Evolutionary conservation across 495 filamentous ascomycete genomes (phyloP), one percentile per base, ranked within the genome.

Genomic region (Sordaria brevicollis): DNA sequence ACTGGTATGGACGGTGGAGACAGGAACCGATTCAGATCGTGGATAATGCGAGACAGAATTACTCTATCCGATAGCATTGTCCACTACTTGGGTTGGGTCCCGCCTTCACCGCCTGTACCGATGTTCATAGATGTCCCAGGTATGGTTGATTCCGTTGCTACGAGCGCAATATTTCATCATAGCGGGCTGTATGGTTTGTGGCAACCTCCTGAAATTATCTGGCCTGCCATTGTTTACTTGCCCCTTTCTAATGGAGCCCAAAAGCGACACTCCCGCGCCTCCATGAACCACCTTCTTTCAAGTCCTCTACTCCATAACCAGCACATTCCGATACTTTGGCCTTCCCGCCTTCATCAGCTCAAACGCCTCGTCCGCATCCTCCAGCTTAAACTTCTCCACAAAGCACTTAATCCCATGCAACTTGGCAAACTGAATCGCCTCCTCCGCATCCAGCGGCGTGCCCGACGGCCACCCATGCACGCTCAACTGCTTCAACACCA

Each of bases 381-480:
- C 79, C 9, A 92, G 79, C 19, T 83, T 82, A 71, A 85, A 89
- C 73, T 81, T 86, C 79, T 91, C 84, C 25, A 91, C 79, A 79
- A 89, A 75, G 75, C 87, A 90, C 70, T 87, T 84, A 36, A 91
- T 81, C 8, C 81, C 82, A 39, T 88, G 81, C 25, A 81, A 70
- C 68, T 83, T 70, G 0, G 89, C 81, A 74, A 91, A 91, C 7
- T 70, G 77, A 68, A 91, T 87, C 2, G 89, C 82, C 75, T 92
- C 89, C 79, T 91, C 89, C 5, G 77, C 78, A 74, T 92, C 89
- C 2, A 86, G 75, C 4, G 87, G 86, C 71, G 88, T 84, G 0
- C 89, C 89, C 68, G 80, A 83, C 1, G 87, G 86, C 85, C 87
- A 92, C 29, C 87, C 86, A 41, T 82, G 79, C 0, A 92, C 84